Conservation (phyloP, 306 rosid genomes). For the Senna siamea region DNA sequence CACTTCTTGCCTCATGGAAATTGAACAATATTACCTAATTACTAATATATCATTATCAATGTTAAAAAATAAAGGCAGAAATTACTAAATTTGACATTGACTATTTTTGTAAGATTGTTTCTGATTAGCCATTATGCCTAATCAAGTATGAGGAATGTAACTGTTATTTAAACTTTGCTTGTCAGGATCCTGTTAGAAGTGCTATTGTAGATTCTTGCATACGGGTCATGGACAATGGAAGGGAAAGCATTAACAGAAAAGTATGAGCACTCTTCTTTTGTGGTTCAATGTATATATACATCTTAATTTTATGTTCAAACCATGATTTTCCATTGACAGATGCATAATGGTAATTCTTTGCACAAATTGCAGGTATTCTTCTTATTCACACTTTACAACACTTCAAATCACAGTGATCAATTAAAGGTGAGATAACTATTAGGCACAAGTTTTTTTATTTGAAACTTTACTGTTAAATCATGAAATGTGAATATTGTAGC, state of each 20-base stretch:
- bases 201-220: conserved; percentile 83
- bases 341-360: conserved; percentile 30
- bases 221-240: conserved; percentile 83
- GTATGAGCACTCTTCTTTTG: conserved; percentile 45
- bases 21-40: too few relatives aligned
- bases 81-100: conserved; percentile 20
- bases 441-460: conserved; percentile 18
- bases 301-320: conserved; percentile 31
- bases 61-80: neutral
- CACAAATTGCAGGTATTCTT: conserved; percentile 70
- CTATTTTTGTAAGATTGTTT: neutral
- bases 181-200: conserved; percentile 83
- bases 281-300: neutral
- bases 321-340: neutral
- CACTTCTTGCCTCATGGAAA: neutral
- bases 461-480: conserved; percentile 20
- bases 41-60: neutral
- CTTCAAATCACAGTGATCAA: conserved; percentile 77
- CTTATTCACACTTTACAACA: conserved; percentile 76
- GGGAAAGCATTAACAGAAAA: conserved; percentile 81
- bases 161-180: conserved; percentile 22
- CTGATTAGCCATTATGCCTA: conserved; percentile 25
- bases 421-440: conserved; percentile 67
- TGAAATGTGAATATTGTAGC: conserved; percentile 47
- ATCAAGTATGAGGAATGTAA: conserved; percentile 29